These are phyloP conservation scores for Colletotrichum abscissum DNA, from an alignment of 2,329 filamentous ascomycete species.

Conservation along the genomic window DNA sequence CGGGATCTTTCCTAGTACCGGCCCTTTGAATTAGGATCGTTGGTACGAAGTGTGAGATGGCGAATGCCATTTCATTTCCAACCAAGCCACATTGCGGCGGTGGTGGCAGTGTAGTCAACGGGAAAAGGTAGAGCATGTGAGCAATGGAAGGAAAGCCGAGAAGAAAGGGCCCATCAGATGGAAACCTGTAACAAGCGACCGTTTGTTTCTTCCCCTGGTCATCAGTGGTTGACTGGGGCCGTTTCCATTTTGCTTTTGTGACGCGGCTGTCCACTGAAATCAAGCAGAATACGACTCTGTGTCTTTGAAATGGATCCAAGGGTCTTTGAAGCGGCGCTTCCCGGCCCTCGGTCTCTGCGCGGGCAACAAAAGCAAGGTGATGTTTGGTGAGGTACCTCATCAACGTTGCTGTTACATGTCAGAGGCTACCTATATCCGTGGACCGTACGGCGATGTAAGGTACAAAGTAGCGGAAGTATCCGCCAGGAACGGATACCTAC, in stretches of 20 bases:
- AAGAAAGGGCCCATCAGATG: background rate
- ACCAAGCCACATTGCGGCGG: constrained; percentile 5
- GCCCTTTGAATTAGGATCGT: background rate
- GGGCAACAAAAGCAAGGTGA: background rate
- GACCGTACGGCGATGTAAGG: no score
- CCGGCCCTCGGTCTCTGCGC: background rate
- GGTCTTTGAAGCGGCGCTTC: background rate
- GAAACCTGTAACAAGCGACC: background rate
- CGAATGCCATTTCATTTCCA: background rate
- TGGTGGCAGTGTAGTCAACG: background rate
- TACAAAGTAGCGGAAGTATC: no score
- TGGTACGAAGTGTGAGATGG: background rate
- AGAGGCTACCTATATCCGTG: no score
- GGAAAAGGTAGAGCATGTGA: background rate
- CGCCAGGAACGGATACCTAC: no score
- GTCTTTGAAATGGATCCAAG: background rate
- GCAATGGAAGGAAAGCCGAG: background rate
- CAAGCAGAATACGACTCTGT: background rate
- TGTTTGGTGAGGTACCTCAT: background rate
- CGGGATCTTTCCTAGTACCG: background rate
- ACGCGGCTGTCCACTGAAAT: background rate
- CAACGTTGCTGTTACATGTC: background rate
- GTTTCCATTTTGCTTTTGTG: background rate
- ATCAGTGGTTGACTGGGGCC: background rate
- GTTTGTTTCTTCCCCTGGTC: constrained; percentile 15